A percentile compares a stretch with the other conserved stretches of the same genome.
Evolutionary conservation across 345 rosid genomes (phyloP).

Genomic region (Populus davidiana): DNA sequence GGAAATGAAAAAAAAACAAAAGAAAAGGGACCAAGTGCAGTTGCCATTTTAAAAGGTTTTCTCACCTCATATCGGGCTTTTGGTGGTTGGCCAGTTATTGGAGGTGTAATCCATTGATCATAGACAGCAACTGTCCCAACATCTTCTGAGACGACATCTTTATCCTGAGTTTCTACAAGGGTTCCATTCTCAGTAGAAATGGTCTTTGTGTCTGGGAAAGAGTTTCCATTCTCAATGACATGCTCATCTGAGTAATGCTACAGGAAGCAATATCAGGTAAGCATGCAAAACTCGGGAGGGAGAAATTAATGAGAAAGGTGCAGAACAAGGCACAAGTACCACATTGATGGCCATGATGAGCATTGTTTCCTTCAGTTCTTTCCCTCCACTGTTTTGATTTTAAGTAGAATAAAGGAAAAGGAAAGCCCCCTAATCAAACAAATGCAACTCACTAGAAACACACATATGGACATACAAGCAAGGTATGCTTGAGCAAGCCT

Average conservation of each 20-base stretch:
- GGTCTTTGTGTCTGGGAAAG: conserved; percentile 62
- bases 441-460: background rate
- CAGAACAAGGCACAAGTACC: background rate
- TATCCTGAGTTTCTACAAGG: conserved; percentile 69
- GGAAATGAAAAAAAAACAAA: conserved; percentile 8
- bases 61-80: conserved; percentile 92
- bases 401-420: background rate
- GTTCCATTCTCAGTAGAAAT: conserved; percentile 63
- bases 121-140: conserved; percentile 69
- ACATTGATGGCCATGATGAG: background rate
- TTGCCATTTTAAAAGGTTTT: conserved; percentile 15
- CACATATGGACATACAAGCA: background rate
- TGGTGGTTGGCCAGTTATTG: conserved; percentile 74
- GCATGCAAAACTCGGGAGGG: background rate
- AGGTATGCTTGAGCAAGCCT: background rate
- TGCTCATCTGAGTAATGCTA: conserved; percentile 58
- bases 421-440: background rate
- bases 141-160: conserved; percentile 89
- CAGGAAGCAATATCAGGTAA: conserved; percentile 15
- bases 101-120: conserved; percentile 88
- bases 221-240: conserved; percentile 57
- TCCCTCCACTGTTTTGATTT: background rate
- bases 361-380: background rate
- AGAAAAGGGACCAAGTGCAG: conserved; percentile 7
- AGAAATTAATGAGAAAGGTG: background rate